Conservation (phyloP, 176 grass and related monocot species). For the Poa pratensis region DNA sequence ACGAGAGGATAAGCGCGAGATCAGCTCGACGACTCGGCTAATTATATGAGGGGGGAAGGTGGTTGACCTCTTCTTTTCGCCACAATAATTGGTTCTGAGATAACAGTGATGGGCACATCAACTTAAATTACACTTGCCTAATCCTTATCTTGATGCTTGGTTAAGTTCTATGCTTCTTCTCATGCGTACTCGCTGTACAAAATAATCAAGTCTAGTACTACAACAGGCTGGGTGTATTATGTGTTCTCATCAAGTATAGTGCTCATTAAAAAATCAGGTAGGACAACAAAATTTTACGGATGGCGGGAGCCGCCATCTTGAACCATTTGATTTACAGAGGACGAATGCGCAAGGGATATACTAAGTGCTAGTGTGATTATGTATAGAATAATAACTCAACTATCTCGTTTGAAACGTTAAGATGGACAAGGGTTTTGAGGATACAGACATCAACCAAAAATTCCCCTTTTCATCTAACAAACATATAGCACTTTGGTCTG, state of each 20-base stretch:
- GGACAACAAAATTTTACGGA: neutral
- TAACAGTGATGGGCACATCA: neutral
- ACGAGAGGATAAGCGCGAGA: neutral
- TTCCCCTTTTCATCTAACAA: neutral
- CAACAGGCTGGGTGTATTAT: too few relatives aligned
- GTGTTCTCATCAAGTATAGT: neutral
- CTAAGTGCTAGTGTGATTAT: neutral
- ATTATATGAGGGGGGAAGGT: neutral
- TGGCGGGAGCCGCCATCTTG: neutral
- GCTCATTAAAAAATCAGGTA: neutral
- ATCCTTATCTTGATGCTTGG: neutral
- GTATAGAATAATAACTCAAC: neutral
- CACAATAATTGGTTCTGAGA: neutral
- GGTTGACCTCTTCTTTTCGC: slow-evolving; percentile 38
- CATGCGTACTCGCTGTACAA: neutral
- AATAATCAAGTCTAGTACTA: too few relatives aligned
- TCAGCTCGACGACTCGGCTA: slow-evolving; percentile 6
- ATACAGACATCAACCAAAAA: neutral
- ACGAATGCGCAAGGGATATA: neutral
- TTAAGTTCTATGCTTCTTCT: neutral
- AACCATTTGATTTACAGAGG: neutral
- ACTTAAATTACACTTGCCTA: neutral
- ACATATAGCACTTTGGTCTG: slow-evolving; percentile 2
- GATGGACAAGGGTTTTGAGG: neutral
- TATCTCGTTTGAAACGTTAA: neutral